phyloP scores from a whole-genome alignment of 139 green algal genomes.

The Micractinium conductrix region DNA sequence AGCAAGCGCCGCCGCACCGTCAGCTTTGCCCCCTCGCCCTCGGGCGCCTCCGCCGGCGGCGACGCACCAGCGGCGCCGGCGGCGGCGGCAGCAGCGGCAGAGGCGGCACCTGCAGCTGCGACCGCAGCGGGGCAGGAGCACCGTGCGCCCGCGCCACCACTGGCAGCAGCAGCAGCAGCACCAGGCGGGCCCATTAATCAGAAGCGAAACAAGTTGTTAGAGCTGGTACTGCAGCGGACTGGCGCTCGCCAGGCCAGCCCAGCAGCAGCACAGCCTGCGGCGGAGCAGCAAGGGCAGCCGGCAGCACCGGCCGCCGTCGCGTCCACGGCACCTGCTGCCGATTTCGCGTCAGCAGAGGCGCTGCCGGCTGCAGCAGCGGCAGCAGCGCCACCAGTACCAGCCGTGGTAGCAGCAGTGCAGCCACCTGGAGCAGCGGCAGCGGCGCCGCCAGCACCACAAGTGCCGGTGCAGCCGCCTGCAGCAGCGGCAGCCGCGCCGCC shows the following conservation, averaged over 20 bases:
- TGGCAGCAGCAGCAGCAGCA: neutral
- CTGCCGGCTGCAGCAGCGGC: neutral
- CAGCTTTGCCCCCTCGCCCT: neutral
- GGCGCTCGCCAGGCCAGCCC: too few relatives aligned
- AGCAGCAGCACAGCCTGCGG: neutral
- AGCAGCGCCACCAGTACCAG: neutral
- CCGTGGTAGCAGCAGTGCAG: neutral
- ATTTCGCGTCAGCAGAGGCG: neutral
- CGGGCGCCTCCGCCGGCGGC: too few relatives aligned
- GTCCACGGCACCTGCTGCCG: neutral
- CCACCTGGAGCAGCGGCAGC: neutral
- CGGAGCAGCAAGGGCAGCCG: neutral
- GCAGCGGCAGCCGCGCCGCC: neutral
- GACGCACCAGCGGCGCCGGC: neutral
- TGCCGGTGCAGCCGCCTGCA: too few relatives aligned
- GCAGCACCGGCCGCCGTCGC: neutral
- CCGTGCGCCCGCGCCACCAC: neutral
- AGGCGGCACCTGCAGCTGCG: neutral
- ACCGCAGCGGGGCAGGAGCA: neutral
- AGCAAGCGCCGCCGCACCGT: constrained; percentile 2
- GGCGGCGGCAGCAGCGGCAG: neutral
- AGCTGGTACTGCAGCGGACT: neutral
- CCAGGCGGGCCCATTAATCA: neutral
- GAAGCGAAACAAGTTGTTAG: neutral
- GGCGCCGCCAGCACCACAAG: neutral